These are phyloP conservation scores for Nicotiana paniculata DNA, from an alignment of 257 asterid species.

Conservation along the genomic window DNA sequence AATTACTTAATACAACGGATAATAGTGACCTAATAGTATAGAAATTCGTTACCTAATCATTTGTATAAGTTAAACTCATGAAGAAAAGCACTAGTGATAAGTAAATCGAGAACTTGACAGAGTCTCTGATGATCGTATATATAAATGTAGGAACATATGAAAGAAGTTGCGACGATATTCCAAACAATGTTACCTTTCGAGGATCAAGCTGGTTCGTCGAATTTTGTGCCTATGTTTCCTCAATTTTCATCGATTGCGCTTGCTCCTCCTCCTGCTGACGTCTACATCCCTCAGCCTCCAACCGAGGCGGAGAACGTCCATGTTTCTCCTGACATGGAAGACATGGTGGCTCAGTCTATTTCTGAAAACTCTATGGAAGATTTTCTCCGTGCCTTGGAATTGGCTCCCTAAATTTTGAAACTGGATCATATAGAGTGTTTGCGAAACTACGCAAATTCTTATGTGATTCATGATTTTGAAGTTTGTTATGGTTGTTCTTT, in stretches of 20 bases:
- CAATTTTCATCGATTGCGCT: too few relatives aligned
- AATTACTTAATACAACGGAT: too few relatives aligned
- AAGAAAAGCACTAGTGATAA: too few relatives aligned
- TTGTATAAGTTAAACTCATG: too few relatives aligned
- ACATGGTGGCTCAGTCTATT: neutral
- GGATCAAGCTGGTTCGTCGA: neutral
- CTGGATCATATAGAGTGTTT: neutral
- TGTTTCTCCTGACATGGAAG: neutral
- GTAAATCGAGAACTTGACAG: neutral
- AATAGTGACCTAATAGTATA: too few relatives aligned
- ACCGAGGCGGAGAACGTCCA: too few relatives aligned
- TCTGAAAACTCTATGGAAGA: neutral
- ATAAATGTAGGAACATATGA: neutral
- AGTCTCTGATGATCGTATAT: neutral
- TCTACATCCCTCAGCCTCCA: too few relatives aligned
- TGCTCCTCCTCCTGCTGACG: too few relatives aligned
- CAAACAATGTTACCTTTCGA: neutral
- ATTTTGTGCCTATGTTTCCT: too few relatives aligned
- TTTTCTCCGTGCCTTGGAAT: neutral
- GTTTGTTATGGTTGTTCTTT: neutral
- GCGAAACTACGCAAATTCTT: neutral
- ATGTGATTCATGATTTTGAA: neutral
- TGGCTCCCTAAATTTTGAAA: neutral
- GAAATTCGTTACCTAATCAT: too few relatives aligned
- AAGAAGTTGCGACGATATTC: neutral